Evolutionary conservation across 768 basidiomycete species (phyloP).

Genomic region (Suillus occidentalis): DNA sequence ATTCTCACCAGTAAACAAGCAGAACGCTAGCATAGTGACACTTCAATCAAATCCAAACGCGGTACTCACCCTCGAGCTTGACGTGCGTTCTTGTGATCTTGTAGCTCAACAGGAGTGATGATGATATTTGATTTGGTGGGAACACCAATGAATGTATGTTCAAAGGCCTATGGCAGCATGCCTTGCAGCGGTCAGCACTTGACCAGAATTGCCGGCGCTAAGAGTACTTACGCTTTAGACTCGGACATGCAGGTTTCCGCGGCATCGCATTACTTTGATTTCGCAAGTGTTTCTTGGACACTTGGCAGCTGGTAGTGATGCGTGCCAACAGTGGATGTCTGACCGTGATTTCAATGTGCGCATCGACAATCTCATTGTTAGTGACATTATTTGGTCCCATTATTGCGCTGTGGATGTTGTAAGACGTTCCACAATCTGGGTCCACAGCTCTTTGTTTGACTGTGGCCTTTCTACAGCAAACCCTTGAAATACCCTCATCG

Average conservation of each 20-base stretch:
- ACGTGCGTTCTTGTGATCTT: too few species aligned
- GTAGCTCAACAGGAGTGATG: too few species aligned
- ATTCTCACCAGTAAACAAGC: too few species aligned
- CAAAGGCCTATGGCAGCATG: not conserved
- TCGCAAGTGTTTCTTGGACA: not conserved
- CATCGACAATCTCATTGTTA: not conserved
- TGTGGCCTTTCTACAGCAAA: not conserved
- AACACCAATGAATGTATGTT: not conserved
- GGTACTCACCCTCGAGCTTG: too few species aligned
- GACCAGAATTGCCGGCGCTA: not conserved
- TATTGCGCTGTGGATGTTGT: not conserved
- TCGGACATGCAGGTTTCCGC: not conserved
- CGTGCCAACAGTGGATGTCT: not conserved
- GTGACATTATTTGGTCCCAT: not conserved
- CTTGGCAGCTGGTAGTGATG: not conserved
- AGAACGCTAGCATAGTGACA: too few species aligned
- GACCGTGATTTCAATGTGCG: too few species aligned
- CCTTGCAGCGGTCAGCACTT: not conserved
- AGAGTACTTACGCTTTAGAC: not conserved
- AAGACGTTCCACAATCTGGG: not conserved
- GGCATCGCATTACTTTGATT: not conserved
- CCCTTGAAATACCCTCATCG: not conserved
- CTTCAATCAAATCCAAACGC: too few species aligned
- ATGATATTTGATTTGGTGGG: too few species aligned
- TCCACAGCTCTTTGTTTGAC: slow-evolving; percentile 7